These are phyloP conservation scores for Penicillium desertorum DNA, from an alignment of 495 filamentous ascomycete genomes.

Conservation along the genomic window DNA sequence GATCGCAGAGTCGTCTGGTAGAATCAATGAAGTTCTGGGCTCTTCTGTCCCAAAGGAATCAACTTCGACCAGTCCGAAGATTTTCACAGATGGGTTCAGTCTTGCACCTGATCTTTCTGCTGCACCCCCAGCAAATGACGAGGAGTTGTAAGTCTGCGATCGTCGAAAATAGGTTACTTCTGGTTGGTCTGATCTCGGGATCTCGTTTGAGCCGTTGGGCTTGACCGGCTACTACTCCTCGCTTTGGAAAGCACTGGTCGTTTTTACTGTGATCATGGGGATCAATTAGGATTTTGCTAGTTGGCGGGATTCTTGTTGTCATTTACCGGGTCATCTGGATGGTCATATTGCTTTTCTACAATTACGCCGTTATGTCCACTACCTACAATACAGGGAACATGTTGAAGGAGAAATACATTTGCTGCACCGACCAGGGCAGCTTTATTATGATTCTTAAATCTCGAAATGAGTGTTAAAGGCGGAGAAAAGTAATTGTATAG, in stretches of 20 bases:
- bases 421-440: conserved; percentile 20
- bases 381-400: conserved; percentile 26
- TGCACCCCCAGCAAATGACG: conserved; percentile 23
- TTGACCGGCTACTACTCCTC: neutral
- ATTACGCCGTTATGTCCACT: conserved; percentile 32
- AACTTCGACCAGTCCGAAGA: conserved; percentile 1
- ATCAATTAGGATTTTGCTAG: neutral
- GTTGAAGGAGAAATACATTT: conserved; percentile 27
- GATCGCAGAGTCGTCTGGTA: conserved; percentile 44
- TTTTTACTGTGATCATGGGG: neutral
- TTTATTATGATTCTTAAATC: conserved; percentile 14
- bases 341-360: conserved; percentile 10
- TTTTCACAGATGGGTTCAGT: conserved; percentile 20
- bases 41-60: conserved; percentile 11
- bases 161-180: neutral
- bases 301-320: neutral
- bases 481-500: neutral
- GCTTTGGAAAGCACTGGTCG: conserved; percentile 3
- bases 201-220: neutral
- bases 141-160: conserved; percentile 35
- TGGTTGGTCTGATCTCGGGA: conserved; percentile 1
- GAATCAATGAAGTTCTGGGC: conserved; percentile 39
- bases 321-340: conserved; percentile 2
- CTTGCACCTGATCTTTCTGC: conserved; percentile 10
- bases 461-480: neutral